These are phyloP conservation scores for Pseudogymnoascus destructans DNA, from an alignment of 2,329 filamentous ascomycete species.

Conservation along the genomic window DNA sequence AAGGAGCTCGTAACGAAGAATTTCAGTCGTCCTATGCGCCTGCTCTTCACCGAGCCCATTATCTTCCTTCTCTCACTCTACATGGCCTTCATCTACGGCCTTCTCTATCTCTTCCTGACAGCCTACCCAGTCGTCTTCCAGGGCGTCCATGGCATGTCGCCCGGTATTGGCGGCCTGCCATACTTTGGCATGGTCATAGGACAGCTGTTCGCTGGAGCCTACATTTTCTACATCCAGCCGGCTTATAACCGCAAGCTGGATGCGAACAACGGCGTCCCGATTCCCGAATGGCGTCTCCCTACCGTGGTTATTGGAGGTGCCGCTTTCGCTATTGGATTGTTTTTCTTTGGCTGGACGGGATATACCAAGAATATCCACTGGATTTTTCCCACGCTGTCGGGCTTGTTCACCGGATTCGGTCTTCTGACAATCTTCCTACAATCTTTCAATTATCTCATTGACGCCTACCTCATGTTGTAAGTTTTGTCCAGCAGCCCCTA, in stretches of 20 bases:
- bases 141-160: conserved; percentile 53
- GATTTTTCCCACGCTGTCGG: conserved; percentile 49
- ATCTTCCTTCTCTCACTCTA: conserved; percentile 56
- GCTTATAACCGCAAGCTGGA: conserved; percentile 55
- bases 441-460: conserved; percentile 68
- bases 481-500: conserved; percentile 13
- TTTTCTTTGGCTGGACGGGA: conserved; percentile 69
- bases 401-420: conserved; percentile 56
- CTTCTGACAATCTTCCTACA: conserved; percentile 76
- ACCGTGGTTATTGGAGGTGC: conserved; percentile 47
- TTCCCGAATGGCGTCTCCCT: conserved; percentile 56
- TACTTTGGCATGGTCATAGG: conserved; percentile 78
- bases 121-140: conserved; percentile 75
- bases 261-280: conserved; percentile 50
- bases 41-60: conserved; percentile 55
- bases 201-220: conserved; percentile 52
- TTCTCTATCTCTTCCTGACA: conserved; percentile 76
- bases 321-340: conserved; percentile 50
- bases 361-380: conserved; percentile 44
- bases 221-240: conserved; percentile 50
- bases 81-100: conserved; percentile 62
- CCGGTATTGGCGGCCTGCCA: conserved; percentile 60
- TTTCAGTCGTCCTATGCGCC: conserved; percentile 28
- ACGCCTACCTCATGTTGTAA: conserved; percentile 55
- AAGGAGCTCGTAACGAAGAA: conserved; percentile 47